phyloP scores from a whole-genome alignment of 78 protist genomes.

The Salpingoeca rosetta region DNA sequence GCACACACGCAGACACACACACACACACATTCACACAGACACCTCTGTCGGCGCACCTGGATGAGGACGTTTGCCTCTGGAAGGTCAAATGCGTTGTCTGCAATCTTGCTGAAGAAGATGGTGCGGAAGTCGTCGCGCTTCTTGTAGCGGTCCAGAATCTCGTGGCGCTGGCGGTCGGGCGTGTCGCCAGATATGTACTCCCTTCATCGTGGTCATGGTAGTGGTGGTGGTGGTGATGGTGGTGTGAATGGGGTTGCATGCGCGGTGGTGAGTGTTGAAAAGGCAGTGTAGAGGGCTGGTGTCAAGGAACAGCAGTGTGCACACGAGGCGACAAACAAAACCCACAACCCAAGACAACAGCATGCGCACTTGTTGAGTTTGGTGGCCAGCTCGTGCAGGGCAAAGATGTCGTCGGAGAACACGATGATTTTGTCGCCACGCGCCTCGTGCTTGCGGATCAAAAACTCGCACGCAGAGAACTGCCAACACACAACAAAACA shows the following conservation, averaged over 20 bases:
- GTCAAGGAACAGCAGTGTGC: not conserved
- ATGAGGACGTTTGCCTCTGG: conserved; percentile 80
- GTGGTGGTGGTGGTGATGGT: too few relatives aligned
- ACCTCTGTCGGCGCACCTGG: conserved; percentile 51
- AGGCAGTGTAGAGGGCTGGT: too few relatives aligned
- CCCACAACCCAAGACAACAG: too few relatives aligned
- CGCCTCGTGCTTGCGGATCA: conserved; percentile 73
- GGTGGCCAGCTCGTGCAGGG: conserved; percentile 71
- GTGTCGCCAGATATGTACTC: conserved; percentile 70
- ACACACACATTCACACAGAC: not conserved
- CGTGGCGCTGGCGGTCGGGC: conserved; percentile 48
- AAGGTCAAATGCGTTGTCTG: conserved; percentile 73
- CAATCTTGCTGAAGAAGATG: conserved; percentile 81
- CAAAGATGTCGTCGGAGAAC: conserved; percentile 79
- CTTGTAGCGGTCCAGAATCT: conserved; percentile 47
- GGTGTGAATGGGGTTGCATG: not conserved
- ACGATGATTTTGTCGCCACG: conserved; percentile 87
- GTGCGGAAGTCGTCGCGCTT: conserved; percentile 18
- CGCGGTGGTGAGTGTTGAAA: too few relatives aligned
- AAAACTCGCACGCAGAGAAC: conserved; percentile 53
- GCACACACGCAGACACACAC: not conserved
- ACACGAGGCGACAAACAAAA: too few relatives aligned
- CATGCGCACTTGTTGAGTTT: conserved; percentile 27
- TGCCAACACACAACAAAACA: too few relatives aligned
- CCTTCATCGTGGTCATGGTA: too few relatives aligned